phyloP scores from a whole-genome alignment of 2,329 filamentous ascomycete genomes.

The Aspergillus texensis region DNA sequence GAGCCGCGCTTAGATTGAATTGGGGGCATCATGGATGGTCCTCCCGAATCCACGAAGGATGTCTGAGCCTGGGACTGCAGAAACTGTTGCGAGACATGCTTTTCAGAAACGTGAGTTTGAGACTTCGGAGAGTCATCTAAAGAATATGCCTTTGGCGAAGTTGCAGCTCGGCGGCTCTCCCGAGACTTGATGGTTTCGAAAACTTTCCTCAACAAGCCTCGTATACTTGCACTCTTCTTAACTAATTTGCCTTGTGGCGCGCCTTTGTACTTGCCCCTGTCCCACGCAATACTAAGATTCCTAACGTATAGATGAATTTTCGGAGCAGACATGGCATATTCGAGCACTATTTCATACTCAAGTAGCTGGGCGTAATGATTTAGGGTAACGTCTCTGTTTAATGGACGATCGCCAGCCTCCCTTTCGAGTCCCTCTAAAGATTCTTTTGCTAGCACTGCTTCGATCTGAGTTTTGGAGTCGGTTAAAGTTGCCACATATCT shows the following conservation, averaged over 20 bases:
- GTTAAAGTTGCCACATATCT: constrained; percentile 32
- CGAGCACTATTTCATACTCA: constrained; percentile 40
- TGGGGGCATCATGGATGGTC: neutral
- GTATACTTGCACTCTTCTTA: constrained; percentile 21
- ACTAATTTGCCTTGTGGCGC: constrained; percentile 22
- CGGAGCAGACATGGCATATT: constrained; percentile 26
- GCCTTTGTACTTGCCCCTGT: constrained; percentile 16
- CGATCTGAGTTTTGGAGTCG: constrained; percentile 38
- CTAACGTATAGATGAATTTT: constrained; percentile 30
- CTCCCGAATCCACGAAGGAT: constrained; percentile 8
- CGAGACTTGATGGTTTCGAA: constrained; percentile 15
- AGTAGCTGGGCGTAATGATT: constrained; percentile 35
- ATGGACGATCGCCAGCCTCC: constrained; percentile 18
- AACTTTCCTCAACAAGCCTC: constrained; percentile 19
- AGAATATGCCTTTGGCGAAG: neutral
- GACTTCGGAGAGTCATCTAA: constrained; percentile 15
- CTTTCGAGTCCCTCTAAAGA: constrained; percentile 27
- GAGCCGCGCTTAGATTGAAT: neutral
- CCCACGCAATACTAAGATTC: constrained; percentile 28
- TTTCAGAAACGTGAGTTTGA: constrained; percentile 15
- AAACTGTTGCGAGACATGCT: constrained; percentile 17
- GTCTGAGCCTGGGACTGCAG: constrained; percentile 31
- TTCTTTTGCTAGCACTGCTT: constrained; percentile 32
- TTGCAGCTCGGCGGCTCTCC: neutral
- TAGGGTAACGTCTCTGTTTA: constrained; percentile 23